Conservation (phyloP, 192 early-diverging fungal species). For the Haplosporangium gracile region DNA sequence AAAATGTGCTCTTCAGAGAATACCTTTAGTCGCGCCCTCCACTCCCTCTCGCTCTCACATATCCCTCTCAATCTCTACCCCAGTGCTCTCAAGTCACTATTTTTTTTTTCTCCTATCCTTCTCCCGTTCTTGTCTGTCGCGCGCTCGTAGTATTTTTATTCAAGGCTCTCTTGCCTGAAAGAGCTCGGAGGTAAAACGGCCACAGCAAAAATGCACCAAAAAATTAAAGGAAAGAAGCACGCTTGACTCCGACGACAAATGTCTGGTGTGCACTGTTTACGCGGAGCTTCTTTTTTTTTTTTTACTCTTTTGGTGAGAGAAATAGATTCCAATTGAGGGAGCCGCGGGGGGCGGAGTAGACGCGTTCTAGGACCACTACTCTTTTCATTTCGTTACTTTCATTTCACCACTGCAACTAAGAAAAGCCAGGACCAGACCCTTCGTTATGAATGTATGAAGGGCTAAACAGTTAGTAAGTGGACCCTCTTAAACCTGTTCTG, state of each 20-base stretch:
- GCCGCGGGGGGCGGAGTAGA: not conserved
- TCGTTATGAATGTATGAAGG: not conserved
- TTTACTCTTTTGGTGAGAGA: too few species aligned
- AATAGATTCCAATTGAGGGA: not conserved
- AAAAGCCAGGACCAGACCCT: not conserved
- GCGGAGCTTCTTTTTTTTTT: not conserved
- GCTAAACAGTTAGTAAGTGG: not conserved
- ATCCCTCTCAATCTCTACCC: too few species aligned
- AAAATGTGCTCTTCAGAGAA: not conserved
- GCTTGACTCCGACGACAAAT: not conserved
- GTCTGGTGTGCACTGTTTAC: not conserved
- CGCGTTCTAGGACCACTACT: not conserved
- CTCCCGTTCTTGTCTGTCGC: not conserved
- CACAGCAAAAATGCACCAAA: constrained; percentile 1
- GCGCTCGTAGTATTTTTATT: not conserved
- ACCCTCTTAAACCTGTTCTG: not conserved
- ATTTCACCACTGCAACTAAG: not conserved
- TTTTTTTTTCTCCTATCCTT: not conserved
- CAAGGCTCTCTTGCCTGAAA: not conserved
- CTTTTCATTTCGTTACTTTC: not conserved
- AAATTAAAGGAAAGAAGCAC: not conserved
- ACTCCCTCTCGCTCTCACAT: not conserved
- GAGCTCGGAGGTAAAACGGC: not conserved
- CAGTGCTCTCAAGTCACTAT: too few species aligned
- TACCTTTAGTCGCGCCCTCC: too few species aligned